Evolutionary conservation across 2,329 filamentous ascomycete genomes (phyloP), one percentile per base, ranked within the genome.

Genomic region (Chaetomium strumarium): DNA sequence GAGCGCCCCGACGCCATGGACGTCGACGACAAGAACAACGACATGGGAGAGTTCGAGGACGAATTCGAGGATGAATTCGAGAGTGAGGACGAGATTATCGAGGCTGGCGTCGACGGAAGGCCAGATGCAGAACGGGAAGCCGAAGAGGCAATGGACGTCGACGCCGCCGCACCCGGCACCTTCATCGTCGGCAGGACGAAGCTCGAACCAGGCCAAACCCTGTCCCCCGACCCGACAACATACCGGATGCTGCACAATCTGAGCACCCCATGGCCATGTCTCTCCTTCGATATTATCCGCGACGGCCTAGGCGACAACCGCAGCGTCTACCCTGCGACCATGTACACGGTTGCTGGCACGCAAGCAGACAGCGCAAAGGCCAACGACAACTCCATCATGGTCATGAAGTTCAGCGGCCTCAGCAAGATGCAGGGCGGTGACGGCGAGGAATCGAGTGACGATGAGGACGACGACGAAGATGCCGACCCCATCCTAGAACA

Each of bases 201-300:
- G 74, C 80, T 97, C 58, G 89, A 90, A 59, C 85, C 90, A 12
- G 92, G 90, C 63, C 90, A 97, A 75, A 91, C 90, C 5, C 80
- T 99, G 52, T 84, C 90, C 3, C 92, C 93, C 13, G 93, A 99
- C 71, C 78, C 88, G 54, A 89, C 88, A n/a, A 92, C 92, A 6
- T 99, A 99, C 75, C 87, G 96, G 68, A 95, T 99, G 90, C 83
- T 99, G 55, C 93, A 99, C 76, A 90, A 84, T 56, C 80, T 99
- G 58, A 93, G 87, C 70, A 91, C 91, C 8, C 90, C 90, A 1
- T 99, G 93, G 93, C 93, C 93, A 3, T 99, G 93, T 68, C 80
- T 99, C 14, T 97, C 92, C 2, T 96, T 96, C 71, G 93, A 97
- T 68, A 86, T 99, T 55, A 72, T 99, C 57, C 85, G 80, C 63